phyloP scores from a whole-genome alignment of 768 basidiomycete genomes.

The Paxillus ammoniavirescens region DNA sequence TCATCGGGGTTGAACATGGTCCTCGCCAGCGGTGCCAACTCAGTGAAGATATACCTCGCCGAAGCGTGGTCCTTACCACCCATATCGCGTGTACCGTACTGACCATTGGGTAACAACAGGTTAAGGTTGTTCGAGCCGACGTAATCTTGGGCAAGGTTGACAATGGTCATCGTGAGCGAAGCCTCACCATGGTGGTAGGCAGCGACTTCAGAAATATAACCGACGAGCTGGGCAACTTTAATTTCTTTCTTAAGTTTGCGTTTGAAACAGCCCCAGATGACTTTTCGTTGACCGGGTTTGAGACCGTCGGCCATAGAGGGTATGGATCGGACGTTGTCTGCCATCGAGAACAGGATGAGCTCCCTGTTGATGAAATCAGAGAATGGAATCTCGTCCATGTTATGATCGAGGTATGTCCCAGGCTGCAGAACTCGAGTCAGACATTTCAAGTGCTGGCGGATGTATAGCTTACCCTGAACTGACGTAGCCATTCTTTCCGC shows the following conservation, averaged over 20 bases:
- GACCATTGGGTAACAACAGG: conserved; percentile 82
- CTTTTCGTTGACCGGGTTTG: conserved; percentile 97
- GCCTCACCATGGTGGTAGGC: conserved; percentile 97
- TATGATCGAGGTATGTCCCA: conserved; percentile 91
- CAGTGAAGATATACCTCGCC: conserved; percentile 93
- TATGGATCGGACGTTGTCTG: conserved; percentile 97
- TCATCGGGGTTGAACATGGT: conserved; percentile 80
- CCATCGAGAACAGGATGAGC: conserved; percentile 98
- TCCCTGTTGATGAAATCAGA: conserved; percentile 98
- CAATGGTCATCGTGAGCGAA: conserved; percentile 84
- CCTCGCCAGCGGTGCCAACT: conserved; percentile 70
- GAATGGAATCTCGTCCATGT: conserved; percentile 79
- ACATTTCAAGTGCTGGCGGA: background rate
- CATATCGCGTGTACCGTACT: conserved; percentile 90
- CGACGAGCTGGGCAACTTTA: conserved; percentile 95
- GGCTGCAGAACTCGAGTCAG: conserved; percentile 52
- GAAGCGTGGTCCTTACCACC: conserved; percentile 98
- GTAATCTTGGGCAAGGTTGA: conserved; percentile 90
- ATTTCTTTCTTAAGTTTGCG: conserved; percentile 89
- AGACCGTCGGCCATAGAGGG: conserved; percentile 92
- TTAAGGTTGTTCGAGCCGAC: conserved; percentile 97
- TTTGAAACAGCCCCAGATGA: conserved; percentile 95
- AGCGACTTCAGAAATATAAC: conserved; percentile 91
- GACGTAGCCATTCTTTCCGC: conserved; percentile 95
- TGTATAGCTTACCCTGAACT: conserved; percentile 65